These are phyloP conservation scores for Fomitopsis pinicola DNA, from an alignment of 1,284 basidiomycete genomes.

Conservation along the genomic window DNA sequence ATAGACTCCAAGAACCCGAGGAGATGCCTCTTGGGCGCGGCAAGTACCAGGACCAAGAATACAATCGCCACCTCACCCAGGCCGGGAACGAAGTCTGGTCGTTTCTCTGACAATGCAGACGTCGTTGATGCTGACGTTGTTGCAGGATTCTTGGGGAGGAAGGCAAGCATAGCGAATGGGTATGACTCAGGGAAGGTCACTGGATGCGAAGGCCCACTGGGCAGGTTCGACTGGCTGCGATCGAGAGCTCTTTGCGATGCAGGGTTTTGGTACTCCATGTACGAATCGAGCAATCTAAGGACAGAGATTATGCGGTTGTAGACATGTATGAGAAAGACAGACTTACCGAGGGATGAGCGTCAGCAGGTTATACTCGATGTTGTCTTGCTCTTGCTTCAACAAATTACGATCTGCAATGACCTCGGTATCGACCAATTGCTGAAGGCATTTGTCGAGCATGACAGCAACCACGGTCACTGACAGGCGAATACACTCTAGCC, in stretches of 20 bases:
- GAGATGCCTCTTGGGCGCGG: constrained; percentile 77
- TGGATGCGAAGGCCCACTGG: constrained; percentile 62
- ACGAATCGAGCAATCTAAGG: constrained; percentile 77
- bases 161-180: constrained; percentile 82
- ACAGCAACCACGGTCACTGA: constrained; percentile 84
- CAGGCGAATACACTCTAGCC: constrained; percentile 88
- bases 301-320: constrained; percentile 8
- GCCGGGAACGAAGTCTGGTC: constrained; percentile 67
- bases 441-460: constrained; percentile 88
- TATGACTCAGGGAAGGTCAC: constrained; percentile 92
- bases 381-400: constrained; percentile 84
- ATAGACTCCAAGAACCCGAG: constrained; percentile 76
- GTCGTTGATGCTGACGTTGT: constrained; percentile 21
- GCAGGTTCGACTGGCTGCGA: constrained; percentile 57
- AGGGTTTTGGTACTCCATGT: constrained; percentile 75
- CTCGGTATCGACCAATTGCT: constrained; percentile 67
- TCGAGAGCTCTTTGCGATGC: constrained; percentile 69
- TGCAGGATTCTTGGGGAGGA: constrained; percentile 51
- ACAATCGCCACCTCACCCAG: constrained; percentile 87
- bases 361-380: constrained; percentile 81
- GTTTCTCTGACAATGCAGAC: constrained; percentile 41
- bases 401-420: constrained; percentile 59
- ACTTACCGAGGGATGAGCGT: constrained; percentile 81
- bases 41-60: constrained; percentile 77
- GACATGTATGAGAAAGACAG: background rate